Base-by-base conservation (phyloP, 2,329 filamentous ascomycete species). In the Cercospora sojina region DNA sequence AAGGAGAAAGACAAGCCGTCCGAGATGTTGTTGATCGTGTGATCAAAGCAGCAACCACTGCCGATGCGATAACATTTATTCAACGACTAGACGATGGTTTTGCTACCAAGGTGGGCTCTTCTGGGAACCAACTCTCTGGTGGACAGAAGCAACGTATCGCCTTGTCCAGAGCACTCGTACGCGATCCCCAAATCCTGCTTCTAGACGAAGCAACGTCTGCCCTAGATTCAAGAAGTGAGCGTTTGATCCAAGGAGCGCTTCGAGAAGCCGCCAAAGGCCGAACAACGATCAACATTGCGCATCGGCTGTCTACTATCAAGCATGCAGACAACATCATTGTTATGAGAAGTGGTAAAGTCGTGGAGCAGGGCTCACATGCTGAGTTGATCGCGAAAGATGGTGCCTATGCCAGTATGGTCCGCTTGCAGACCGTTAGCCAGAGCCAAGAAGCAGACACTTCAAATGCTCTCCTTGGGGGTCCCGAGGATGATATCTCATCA, bases 341-440 rank as follows among this genome's bases (percentile, higher is more conserved):
- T 16, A 41, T 41, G 35, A 41, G 35, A n/a, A 41, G 35, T 41
- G 35, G 35, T 16, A 41, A 41, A n/a, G 35, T 41, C 1, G 35
- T 41, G 2, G 35, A 41, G 16, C 35, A 41, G 35, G 35, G 35
- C 35, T 41, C 35, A 41, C 35, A 41, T 41, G 35, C 35, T 41
- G 35, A 41, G 35, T 9, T 41, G 35, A 41, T 41, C 3, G 35
- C 35, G 5, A 41, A n/a, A 41, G 35, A 41, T 41, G 35, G n/a
- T n/a, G 16, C n/a, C 35, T 41, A 41, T 41, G 35, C 35, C 35
- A 41, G 35, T 41, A 41, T 41, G 35, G 35, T 41, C 35, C 35
- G 35, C 16, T 41, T 41, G 35, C 35, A 41, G 35, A 41, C 16
- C 3, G 58, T 76, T 59, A 63, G 69, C 66, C 60, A 64, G 43